These are phyloP conservation scores for Penicillium sp. DNA, from an alignment of 2,329 filamentous ascomycete genomes.

Conservation along the genomic window DNA sequence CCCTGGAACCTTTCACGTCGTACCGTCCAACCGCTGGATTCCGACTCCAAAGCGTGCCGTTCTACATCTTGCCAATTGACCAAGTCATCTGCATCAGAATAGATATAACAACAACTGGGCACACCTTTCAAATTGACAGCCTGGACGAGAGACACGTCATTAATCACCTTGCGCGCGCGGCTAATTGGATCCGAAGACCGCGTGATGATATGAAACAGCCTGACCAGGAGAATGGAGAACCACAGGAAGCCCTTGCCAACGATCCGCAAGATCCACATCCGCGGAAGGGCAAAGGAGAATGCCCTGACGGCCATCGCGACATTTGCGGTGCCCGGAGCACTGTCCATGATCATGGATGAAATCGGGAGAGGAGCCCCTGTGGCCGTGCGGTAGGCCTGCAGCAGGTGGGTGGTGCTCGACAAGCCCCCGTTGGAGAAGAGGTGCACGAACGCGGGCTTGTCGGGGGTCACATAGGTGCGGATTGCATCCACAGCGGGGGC, in stretches of 20 bases:
- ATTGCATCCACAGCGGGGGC: slow-evolving; percentile 38
- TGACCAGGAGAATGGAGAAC: slow-evolving; percentile 21
- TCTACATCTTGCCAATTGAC: slow-evolving; percentile 38
- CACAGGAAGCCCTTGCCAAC: slow-evolving; percentile 29
- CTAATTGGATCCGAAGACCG: slow-evolving; percentile 27
- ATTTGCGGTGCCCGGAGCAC: slow-evolving; percentile 42
- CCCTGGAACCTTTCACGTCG: slow-evolving; percentile 37
- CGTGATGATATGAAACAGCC: slow-evolving; percentile 18
- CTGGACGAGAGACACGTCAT: slow-evolving; percentile 28
- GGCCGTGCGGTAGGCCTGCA: slow-evolving; percentile 36
- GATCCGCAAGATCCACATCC: slow-evolving; percentile 29
- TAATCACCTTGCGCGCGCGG: slow-evolving; percentile 30
- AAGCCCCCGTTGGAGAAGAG: slow-evolving; percentile 53
- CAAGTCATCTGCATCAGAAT: slow-evolving; percentile 41
- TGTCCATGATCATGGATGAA: slow-evolving; percentile 47
- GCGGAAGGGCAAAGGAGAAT: slow-evolving; percentile 38
- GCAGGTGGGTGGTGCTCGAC: slow-evolving; percentile 39
- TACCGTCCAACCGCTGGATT: slow-evolving; percentile 33
- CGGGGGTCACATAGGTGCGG: slow-evolving; percentile 20
- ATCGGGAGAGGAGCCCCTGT: slow-evolving; percentile 39
- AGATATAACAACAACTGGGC: slow-evolving; percentile 38
- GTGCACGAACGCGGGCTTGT: slow-evolving; percentile 42
- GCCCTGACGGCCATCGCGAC: slow-evolving; percentile 30
- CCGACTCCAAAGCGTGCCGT: slow-evolving; percentile 35
- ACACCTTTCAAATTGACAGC: slow-evolving; percentile 8